A percentile compares a stretch with the other conserved stretches of the same genome.
Conservation (phyloP, 2,329 filamentous ascomycete species). For the Aspergillus versicolor region DNA sequence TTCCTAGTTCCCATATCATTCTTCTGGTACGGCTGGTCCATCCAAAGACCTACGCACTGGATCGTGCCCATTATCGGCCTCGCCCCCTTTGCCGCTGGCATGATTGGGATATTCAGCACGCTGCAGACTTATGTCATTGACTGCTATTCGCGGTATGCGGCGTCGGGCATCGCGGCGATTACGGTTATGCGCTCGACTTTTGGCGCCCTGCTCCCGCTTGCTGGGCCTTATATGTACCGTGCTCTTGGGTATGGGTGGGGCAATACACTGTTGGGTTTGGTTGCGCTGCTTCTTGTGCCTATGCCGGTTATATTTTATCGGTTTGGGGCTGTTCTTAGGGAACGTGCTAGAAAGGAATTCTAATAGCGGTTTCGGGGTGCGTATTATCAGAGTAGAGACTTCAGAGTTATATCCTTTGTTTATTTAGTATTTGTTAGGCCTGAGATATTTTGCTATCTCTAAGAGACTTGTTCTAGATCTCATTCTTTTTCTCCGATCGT, state of each 20-base stretch:
- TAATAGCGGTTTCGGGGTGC: no score
- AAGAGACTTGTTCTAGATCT: no score
- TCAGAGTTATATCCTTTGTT: no score
- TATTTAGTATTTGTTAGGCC: no score
- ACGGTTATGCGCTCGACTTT: conserved; percentile 38
- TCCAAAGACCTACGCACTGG: conserved; percentile 52
- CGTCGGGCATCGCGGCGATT: conserved; percentile 61
- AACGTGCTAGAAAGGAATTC: no score
- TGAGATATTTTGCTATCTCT: no score
- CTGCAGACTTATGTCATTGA: conserved; percentile 66
- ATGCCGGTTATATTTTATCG: no score
- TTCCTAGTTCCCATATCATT: conserved; percentile 51
- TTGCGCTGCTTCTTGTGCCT: no score
- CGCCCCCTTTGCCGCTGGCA: conserved; percentile 31
- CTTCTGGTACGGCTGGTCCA: conserved; percentile 45
- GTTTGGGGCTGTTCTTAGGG: no score
- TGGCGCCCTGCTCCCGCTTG: conserved; percentile 58
- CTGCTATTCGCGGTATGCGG: conserved; percentile 58
- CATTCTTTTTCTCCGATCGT: no score
- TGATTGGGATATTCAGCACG: conserved; percentile 45
- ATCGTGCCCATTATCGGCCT: conserved; percentile 59
- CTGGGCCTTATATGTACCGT: conserved; percentile 58
- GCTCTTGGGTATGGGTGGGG: conserved; percentile 60
- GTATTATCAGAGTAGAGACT: no score
- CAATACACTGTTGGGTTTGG: conserved; percentile 46